Evolutionary conservation across 1,139 yeast genomes (phyloP).

Genomic region (Kodamaea suecica): DNA sequence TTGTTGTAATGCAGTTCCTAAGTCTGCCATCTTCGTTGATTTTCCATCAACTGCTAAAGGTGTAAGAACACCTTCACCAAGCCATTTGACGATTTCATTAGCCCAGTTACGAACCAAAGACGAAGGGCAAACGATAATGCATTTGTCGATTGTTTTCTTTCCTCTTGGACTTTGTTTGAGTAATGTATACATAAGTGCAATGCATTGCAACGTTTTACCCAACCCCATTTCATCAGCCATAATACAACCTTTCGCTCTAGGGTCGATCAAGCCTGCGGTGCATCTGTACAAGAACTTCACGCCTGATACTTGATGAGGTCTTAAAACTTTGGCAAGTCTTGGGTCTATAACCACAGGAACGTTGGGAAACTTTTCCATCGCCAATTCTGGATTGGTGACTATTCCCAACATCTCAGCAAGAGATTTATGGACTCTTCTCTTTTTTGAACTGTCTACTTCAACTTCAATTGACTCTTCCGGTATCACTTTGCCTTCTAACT

Average conservation of each 20-base stretch:
- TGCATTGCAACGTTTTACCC: slow-evolving; percentile 93
- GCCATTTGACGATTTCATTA: slow-evolving; percentile 91
- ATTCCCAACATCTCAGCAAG: slow-evolving; percentile 83
- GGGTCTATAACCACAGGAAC: slow-evolving; percentile 98
- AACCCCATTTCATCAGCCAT: slow-evolving; percentile 99
- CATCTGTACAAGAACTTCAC: slow-evolving; percentile 87
- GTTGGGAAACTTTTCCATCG: slow-evolving; percentile 57
- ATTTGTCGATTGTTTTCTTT: slow-evolving; percentile 76
- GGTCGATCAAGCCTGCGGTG: slow-evolving; percentile 83
- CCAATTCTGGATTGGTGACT: slow-evolving; percentile 48
- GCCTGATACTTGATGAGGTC: slow-evolving; percentile 98
- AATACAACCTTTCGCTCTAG: slow-evolving; percentile 90
- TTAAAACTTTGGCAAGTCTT: slow-evolving; percentile 68
- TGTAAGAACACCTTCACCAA: slow-evolving; percentile 85
- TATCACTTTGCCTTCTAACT: slow-evolving; percentile 30
- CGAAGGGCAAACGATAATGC: slow-evolving; percentile 94
- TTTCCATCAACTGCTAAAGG: slow-evolving; percentile 94
- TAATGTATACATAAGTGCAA: slow-evolving; percentile 91
- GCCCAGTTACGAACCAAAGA: slow-evolving; percentile 97
- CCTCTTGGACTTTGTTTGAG: slow-evolving; percentile 91
- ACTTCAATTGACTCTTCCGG: slow-evolving; percentile 18
- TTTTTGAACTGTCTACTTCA: slow-evolving; percentile 24
- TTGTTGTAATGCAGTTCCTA: slow-evolving; percentile 65
- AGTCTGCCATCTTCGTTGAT: slow-evolving; percentile 61
- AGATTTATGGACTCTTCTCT: slow-evolving; percentile 54